phyloP scores from a whole-genome alignment of 345 rosid species.

The Hibiscus syriacus region DNA sequence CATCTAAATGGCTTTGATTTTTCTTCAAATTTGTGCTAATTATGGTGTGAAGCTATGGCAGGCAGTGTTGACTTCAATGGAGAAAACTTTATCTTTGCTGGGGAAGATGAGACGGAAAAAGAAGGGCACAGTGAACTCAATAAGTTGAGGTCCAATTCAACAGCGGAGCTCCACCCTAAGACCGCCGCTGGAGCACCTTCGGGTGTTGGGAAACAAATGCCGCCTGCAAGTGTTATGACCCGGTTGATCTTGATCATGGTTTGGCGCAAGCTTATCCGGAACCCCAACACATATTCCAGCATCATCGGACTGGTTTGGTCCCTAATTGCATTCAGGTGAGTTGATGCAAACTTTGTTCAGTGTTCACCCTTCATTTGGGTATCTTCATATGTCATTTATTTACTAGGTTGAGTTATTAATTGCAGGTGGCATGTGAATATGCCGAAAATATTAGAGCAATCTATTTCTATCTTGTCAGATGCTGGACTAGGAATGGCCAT shows the following conservation, averaged over 20 bases:
- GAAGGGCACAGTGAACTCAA: too few species aligned
- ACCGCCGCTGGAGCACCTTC: constrained; percentile 19
- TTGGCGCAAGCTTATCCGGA: constrained; percentile 90
- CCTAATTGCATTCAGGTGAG: constrained; percentile 70
- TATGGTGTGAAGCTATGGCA: constrained; percentile 25
- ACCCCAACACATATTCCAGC: constrained; percentile 97
- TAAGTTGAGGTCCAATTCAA: constrained; percentile 51
- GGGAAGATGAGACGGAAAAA: too few species aligned
- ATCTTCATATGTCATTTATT: neutral
- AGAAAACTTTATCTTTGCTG: constrained; percentile 43
- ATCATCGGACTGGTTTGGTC: constrained; percentile 86
- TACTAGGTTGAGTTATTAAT: constrained; percentile 3
- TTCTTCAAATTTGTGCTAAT: neutral
- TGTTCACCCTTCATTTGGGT: neutral
- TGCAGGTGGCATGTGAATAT: constrained; percentile 84
- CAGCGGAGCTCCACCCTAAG: constrained; percentile 55
- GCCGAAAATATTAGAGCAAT: constrained; percentile 69
- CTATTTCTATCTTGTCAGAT: constrained; percentile 89
- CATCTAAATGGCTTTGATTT: neutral
- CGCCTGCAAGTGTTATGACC: constrained; percentile 93
- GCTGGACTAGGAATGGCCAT: too few species aligned
- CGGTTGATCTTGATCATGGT: constrained; percentile 92
- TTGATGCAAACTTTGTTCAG: neutral
- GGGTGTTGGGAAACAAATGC: constrained; percentile 48
- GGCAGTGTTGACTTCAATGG: constrained; percentile 41